These are phyloP conservation scores for Aureobasidium sp. DNA, from an alignment of 2,329 filamentous ascomycete genomes.

Conservation along the genomic window DNA sequence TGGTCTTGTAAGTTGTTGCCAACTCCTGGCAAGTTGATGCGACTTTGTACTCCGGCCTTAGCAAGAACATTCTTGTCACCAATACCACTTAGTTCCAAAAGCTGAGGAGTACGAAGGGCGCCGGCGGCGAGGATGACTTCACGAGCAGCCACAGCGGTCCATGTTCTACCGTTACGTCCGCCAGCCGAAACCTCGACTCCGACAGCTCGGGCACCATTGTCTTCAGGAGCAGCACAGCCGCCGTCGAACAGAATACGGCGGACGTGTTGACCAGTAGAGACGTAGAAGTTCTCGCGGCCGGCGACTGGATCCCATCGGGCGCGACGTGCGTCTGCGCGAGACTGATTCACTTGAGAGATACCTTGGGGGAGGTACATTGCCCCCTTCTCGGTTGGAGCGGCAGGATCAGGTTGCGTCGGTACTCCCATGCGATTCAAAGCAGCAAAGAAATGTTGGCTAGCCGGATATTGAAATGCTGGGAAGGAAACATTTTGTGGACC, in stretches of 20 bases:
- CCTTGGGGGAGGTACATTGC: constrained; percentile 31
- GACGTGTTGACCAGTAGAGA: constrained; percentile 29
- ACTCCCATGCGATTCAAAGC: constrained; percentile 32
- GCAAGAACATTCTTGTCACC: constrained; percentile 32
- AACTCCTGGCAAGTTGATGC: constrained; percentile 13
- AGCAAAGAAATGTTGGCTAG: constrained; percentile 24
- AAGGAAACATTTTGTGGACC: constrained; percentile 40
- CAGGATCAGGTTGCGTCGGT: constrained; percentile 30
- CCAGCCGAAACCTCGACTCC: constrained; percentile 12
- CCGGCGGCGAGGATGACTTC: constrained; percentile 28
- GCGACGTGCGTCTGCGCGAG: constrained; percentile 32
- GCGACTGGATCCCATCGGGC: constrained; percentile 32
- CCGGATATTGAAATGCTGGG: constrained; percentile 14
- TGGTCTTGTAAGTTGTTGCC: constrained; percentile 17
- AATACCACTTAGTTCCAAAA: constrained; percentile 33
- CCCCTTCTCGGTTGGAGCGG: constrained; percentile 30
- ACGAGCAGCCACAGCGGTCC: constrained; percentile 16
- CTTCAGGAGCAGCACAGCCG: constrained; percentile 12
- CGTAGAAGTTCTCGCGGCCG: constrained; percentile 28
- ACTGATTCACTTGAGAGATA: constrained; percentile 28
- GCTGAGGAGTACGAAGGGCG: constrained; percentile 28
- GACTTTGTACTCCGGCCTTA: constrained; percentile 31
- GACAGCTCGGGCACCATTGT: constrained; percentile 11
- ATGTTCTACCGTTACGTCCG: neutral
- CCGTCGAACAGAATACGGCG: constrained; percentile 27